These are phyloP conservation scores for Fomitopsis palustris DNA, from an alignment of 1,284 basidiomycete genomes.

Conservation along the genomic window DNA sequence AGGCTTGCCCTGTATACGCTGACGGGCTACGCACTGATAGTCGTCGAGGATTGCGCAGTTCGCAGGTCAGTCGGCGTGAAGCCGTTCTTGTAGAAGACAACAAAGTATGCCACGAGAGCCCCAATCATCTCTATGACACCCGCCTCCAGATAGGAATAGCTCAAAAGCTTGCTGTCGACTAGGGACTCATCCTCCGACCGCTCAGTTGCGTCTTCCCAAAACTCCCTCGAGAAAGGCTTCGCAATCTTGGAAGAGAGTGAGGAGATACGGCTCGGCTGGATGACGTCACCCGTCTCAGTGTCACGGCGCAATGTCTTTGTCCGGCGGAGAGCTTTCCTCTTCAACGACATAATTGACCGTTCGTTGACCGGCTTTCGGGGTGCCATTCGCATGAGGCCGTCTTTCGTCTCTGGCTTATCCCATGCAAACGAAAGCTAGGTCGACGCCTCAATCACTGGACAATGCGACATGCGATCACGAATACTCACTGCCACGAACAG, in stretches of 20 bases:
- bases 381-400: conserved; percentile 62
- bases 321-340: conserved; percentile 54
- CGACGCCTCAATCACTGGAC: neutral
- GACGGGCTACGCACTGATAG: conserved; percentile 3
- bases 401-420: conserved; percentile 63
- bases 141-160: conserved; percentile 65
- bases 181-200: conserved; percentile 52
- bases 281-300: conserved; percentile 45
- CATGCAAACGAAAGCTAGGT: conserved; percentile 62
- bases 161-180: conserved; percentile 60
- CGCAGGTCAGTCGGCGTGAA: conserved; percentile 57
- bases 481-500: conserved; percentile 55
- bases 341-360: conserved; percentile 49
- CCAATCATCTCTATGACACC: conserved; percentile 57
- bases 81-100: conserved; percentile 61
- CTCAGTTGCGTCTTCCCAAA: conserved; percentile 58
- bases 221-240: conserved; percentile 53
- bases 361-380: conserved; percentile 71
- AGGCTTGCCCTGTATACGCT: neutral
- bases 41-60: conserved; percentile 38
- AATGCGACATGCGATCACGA: neutral
- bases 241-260: conserved; percentile 36
- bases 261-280: conserved; percentile 40
- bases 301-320: conserved; percentile 57
- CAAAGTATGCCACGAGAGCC: conserved; percentile 58